Conservation (phyloP, 106 monocot species). For the Gastrodia elata region DNA sequence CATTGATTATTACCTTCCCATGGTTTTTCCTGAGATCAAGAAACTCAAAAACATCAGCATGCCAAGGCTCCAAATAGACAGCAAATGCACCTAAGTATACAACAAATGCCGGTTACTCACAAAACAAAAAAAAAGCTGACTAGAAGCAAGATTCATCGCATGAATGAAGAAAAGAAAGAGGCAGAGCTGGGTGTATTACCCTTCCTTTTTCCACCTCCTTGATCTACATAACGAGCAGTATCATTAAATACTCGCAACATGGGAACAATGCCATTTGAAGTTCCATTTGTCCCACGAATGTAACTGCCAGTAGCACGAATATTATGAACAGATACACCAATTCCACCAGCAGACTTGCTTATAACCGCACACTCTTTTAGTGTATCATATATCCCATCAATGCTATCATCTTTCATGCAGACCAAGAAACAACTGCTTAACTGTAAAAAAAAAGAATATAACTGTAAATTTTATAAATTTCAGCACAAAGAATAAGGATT, state of each 20-base stretch:
- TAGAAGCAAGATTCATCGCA: neutral
- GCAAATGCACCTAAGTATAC: slow-evolving; percentile 76
- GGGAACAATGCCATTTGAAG: slow-evolving; percentile 95
- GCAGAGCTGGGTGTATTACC: slow-evolving; percentile 26
- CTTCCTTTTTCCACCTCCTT: slow-evolving; percentile 97
- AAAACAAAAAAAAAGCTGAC: neutral
- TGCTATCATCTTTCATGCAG: slow-evolving; percentile 98
- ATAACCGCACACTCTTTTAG: slow-evolving; percentile 92
- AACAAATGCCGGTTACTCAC: neutral
- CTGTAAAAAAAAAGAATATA: slow-evolving; percentile 27
- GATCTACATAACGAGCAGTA: slow-evolving; percentile 98
- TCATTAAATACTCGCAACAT: slow-evolving; percentile 97
- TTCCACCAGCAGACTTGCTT: slow-evolving; percentile 93
- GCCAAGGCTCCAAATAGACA: slow-evolving; percentile 98
- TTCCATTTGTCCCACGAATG: slow-evolving; percentile 92
- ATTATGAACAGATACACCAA: slow-evolving; percentile 93
- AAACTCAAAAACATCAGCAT: slow-evolving; percentile 96
- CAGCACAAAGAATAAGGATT: neutral
- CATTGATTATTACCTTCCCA: slow-evolving; percentile 47
- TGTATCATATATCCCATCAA: slow-evolving; percentile 97
- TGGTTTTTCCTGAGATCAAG: slow-evolving; percentile 97
- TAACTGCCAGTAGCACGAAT: slow-evolving; percentile 90
- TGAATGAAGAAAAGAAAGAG: neutral
- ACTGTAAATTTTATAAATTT: neutral
- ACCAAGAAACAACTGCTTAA: slow-evolving; percentile 92